A percentile compares a stretch with the other conserved stretches of the same genome.
Conservation (phyloP, 139 green algal genomes). For the Coccomyxa sp. region DNA sequence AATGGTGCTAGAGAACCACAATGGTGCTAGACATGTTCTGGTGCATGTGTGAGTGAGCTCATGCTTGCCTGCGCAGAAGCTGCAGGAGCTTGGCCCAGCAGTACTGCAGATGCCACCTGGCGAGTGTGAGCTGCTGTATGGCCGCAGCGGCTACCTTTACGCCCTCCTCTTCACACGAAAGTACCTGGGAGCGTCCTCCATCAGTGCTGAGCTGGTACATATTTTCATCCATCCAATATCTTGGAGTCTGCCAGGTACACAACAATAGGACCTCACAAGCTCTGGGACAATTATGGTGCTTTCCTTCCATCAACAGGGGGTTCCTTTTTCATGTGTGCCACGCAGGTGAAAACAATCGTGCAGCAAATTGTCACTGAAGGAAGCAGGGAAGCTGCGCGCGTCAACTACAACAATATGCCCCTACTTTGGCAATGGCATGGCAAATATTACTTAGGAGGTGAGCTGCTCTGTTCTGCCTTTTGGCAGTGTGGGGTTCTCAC, state of each 20-base stretch:
- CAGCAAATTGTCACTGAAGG: constrained; percentile 26
- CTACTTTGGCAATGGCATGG: constrained; percentile 60
- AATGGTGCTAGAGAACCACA: too few relatives aligned
- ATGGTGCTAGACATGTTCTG: too few relatives aligned
- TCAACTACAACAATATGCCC: too few relatives aligned
- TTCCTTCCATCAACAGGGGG: too few relatives aligned
- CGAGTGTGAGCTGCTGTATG: constrained; percentile 58
- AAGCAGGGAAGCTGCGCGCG: background rate
- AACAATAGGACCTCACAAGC: too few relatives aligned
- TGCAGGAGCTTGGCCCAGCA: constrained; percentile 5
- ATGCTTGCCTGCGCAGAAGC: background rate
- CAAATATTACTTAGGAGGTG: constrained; percentile 50
- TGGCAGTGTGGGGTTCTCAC: background rate
- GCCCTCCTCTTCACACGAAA: constrained; percentile 28
- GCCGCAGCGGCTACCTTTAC: constrained; percentile 45
- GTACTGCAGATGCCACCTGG: constrained; percentile 8
- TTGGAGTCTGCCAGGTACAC: too few relatives aligned
- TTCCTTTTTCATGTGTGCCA: too few relatives aligned
- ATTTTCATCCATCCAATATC: too few relatives aligned
- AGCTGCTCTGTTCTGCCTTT: background rate
- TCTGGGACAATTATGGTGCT: too few relatives aligned
- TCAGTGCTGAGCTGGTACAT: too few relatives aligned
- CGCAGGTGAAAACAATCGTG: constrained; percentile 12
- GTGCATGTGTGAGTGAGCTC: too few relatives aligned
- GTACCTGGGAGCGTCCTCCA: constrained; percentile 18